phyloP scores from a whole-genome alignment of 345 rosid genomes.

The Bretschneidera sinensis region DNA sequence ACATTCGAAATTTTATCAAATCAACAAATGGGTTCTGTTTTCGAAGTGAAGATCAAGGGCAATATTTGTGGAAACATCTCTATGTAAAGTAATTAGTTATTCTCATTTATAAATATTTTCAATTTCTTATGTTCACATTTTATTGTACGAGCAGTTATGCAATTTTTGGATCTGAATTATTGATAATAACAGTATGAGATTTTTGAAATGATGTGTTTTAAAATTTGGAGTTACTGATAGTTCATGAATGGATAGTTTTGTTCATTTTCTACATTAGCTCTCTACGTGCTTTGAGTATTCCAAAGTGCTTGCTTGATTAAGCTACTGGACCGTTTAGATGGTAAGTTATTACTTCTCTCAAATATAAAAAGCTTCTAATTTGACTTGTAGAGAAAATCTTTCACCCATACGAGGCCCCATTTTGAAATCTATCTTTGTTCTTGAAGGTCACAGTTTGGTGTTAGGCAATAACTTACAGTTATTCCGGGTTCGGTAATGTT shows the following conservation, averaged over 20 bases:
- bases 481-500: no score
- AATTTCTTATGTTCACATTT: neutral
- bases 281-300: neutral
- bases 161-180: neutral
- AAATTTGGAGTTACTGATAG: neutral
- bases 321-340: neutral
- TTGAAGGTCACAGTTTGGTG: no score
- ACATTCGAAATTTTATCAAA: no score
- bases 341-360: no score
- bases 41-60: neutral
- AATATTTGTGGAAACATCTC: neutral
- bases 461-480: no score
- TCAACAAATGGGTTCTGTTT: neutral
- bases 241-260: neutral
- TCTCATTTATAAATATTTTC: neutral
- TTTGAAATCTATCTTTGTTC: no score
- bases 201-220: neutral
- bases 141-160: neutral
- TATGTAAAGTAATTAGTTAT: neutral
- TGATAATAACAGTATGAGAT: neutral
- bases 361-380: no score
- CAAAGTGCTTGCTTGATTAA: neutral
- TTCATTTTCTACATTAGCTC: neutral
- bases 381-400: no score
- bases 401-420: no score